These are phyloP conservation scores for Ambrosiella beaveri DNA, from an alignment of 2,329 filamentous ascomycete species.

Conservation along the genomic window DNA sequence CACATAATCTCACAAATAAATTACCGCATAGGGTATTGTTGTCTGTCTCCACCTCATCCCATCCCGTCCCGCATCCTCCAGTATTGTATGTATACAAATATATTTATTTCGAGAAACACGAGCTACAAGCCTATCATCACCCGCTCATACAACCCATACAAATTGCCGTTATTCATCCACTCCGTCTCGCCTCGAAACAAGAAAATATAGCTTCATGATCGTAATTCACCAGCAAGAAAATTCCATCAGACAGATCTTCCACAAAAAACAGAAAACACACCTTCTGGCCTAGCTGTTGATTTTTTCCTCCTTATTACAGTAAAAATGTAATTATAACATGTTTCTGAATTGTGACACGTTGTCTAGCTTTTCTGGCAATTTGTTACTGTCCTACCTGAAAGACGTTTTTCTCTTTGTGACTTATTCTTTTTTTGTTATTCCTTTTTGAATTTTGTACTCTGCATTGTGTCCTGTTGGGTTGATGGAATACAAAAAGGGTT, in stretches of 20 bases:
- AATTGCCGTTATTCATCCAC: not conserved
- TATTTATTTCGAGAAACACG: too few relatives aligned
- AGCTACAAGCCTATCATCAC: not conserved
- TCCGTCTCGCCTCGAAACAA: not conserved
- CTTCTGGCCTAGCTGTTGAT: too few relatives aligned
- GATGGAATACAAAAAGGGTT: not conserved
- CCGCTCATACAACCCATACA: not conserved
- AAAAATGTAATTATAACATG: not conserved
- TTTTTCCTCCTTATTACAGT: too few relatives aligned
- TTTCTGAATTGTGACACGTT: not conserved
- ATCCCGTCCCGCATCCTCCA: too few relatives aligned
- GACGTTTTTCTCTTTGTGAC: not conserved
- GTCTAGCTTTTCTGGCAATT: not conserved
- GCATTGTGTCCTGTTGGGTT: not conserved
- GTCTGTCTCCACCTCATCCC: too few relatives aligned
- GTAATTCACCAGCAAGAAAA: too few relatives aligned
- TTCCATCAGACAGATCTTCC: too few relatives aligned
- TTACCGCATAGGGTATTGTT: too few relatives aligned
- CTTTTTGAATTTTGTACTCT: not conserved
- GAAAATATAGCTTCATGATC: not conserved
- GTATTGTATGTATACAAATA: too few relatives aligned
- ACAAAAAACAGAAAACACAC: too few relatives aligned
- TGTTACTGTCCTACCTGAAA: not conserved
- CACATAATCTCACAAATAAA: too few relatives aligned
- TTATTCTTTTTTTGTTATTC: not conserved